A percentile compares a stretch with the other conserved stretches of the same genome.
Evolutionary conservation across 1,284 basidiomycete genomes (phyloP).

Genomic region (Apiotrichum gamsii): DNA sequence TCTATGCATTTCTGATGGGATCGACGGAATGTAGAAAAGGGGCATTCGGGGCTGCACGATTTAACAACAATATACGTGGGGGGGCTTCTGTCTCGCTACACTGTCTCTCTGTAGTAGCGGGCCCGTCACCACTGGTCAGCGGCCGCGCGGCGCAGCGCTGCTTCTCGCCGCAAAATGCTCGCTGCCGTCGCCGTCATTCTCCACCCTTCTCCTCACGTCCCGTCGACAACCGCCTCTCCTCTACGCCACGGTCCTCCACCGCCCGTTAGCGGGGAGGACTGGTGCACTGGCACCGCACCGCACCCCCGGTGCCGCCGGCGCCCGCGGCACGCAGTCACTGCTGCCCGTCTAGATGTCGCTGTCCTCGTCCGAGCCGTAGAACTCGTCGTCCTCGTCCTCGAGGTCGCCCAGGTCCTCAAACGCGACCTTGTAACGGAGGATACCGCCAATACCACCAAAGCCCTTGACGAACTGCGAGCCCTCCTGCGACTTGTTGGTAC

Average conservation of each 20-base stretch:
- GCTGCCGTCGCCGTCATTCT: neutral
- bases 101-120: too few species aligned
- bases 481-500: slow-evolving; percentile 72
- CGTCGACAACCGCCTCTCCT: too few species aligned
- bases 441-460: slow-evolving; percentile 94
- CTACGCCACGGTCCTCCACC: too few species aligned
- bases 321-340: too few species aligned
- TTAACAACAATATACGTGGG: too few species aligned
- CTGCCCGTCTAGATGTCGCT: slow-evolving; percentile 24
- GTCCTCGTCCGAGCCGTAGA: slow-evolving; percentile 48
- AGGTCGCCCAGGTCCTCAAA: slow-evolving; percentile 67
- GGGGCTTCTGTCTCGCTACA: too few species aligned
- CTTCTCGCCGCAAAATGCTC: neutral
- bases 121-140: too few species aligned
- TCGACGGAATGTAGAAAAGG: neutral
- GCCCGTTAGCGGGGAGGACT: too few species aligned
- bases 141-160: too few species aligned
- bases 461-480: slow-evolving; percentile 98
- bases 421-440: slow-evolving; percentile 89
- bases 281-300: neutral
- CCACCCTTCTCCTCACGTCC: neutral
- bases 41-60: neutral
- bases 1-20: slow-evolving; percentile 3
- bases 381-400: slow-evolving; percentile 55
- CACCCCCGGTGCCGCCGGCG: neutral